Percentiles rank a stretch among this genome's conserved stretches.
phyloP scores from a whole-genome alignment of 2,329 filamentous ascomycete genomes.

The Fusarium protoensiforme region DNA sequence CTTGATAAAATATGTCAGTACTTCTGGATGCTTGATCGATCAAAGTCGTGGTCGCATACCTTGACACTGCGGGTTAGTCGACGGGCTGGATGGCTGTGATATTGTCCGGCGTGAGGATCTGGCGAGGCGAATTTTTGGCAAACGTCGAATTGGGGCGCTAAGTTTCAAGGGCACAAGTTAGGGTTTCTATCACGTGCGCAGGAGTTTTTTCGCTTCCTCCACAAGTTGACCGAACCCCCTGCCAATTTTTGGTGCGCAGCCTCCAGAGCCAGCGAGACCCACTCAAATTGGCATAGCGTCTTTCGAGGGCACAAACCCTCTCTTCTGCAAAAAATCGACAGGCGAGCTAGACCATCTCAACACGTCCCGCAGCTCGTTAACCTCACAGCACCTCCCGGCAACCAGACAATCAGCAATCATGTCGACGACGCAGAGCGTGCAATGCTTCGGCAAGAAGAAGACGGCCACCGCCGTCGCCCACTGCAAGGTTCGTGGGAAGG shows the following conservation, averaged over 20 bases:
- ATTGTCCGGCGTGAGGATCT: slow-evolving; percentile 50
- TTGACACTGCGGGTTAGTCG: slow-evolving; percentile 53
- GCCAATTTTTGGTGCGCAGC: not conserved
- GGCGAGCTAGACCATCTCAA: slow-evolving; percentile 39
- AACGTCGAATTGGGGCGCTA: slow-evolving; percentile 44
- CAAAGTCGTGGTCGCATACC: slow-evolving; percentile 46
- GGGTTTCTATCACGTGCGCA: slow-evolving; percentile 47
- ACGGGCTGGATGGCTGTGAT: slow-evolving; percentile 50
- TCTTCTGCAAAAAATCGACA: slow-evolving; percentile 38
- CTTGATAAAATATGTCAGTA: slow-evolving; percentile 60
- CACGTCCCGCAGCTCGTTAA: slow-evolving; percentile 36
- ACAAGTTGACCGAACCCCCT: not conserved
- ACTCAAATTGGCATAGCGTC: slow-evolving; percentile 44
- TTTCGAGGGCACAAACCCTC: slow-evolving; percentile 50
- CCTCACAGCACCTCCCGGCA: slow-evolving; percentile 39
- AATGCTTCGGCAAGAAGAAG: slow-evolving; percentile 99
- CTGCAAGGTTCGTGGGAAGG: slow-evolving; percentile 78
- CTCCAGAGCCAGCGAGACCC: slow-evolving; percentile 1
- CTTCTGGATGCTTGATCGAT: slow-evolving; percentile 21
- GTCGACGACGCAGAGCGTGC: slow-evolving; percentile 82
- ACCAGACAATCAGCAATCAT: slow-evolving; percentile 66
- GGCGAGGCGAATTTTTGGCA: slow-evolving; percentile 50
- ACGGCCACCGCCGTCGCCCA: slow-evolving; percentile 90
- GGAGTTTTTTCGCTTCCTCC: slow-evolving; percentile 18
- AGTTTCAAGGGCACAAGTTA: slow-evolving; percentile 47